These are phyloP conservation scores for Yamadazyma mexicana DNA, from an alignment of 1,139 yeast genomes.

Conservation along the genomic window DNA sequence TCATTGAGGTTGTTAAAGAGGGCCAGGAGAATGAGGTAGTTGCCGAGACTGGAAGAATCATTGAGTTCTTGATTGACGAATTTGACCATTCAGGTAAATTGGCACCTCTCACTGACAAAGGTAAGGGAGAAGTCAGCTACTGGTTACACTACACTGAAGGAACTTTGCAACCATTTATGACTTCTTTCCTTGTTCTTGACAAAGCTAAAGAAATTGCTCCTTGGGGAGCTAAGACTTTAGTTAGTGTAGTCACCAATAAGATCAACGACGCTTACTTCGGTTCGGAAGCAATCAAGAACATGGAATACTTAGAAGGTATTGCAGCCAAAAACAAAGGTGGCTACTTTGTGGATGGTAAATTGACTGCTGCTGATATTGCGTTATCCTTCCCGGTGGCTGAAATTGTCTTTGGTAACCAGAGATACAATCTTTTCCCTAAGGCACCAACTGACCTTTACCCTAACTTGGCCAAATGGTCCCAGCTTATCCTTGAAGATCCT, in stretches of 20 bases:
- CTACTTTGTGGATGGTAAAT: slow-evolving; percentile 37
- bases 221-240: slow-evolving; percentile 26
- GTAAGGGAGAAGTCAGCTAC: slow-evolving; percentile 31
- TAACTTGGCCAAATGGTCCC: slow-evolving; percentile 26
- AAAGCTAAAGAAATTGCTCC: slow-evolving; percentile 32
- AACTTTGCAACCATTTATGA: slow-evolving; percentile 34
- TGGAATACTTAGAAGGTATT: slow-evolving; percentile 31
- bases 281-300: slow-evolving; percentile 24
- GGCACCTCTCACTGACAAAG: slow-evolving; percentile 24
- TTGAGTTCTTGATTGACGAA: slow-evolving; percentile 29
- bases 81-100: slow-evolving; percentile 30
- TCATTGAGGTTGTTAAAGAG: slow-evolving; percentile 32
- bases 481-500: slow-evolving; percentile 20
- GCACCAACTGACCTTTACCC: slow-evolving; percentile 20
- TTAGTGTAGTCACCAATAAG: slow-evolving; percentile 21
- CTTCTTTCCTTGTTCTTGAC: slow-evolving; percentile 28
- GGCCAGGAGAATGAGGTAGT: slow-evolving; percentile 21
- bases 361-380: slow-evolving; percentile 42
- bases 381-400: slow-evolving; percentile 35
- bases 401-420: slow-evolving; percentile 19
- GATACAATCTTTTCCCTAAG: slow-evolving; percentile 11
- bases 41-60: slow-evolving; percentile 43
- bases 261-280: slow-evolving; percentile 29
- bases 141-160: slow-evolving; percentile 44
- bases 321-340: slow-evolving; percentile 27